Conservation (phyloP, 176 grass and related monocot species). For the Dactylis glomerata region DNA sequence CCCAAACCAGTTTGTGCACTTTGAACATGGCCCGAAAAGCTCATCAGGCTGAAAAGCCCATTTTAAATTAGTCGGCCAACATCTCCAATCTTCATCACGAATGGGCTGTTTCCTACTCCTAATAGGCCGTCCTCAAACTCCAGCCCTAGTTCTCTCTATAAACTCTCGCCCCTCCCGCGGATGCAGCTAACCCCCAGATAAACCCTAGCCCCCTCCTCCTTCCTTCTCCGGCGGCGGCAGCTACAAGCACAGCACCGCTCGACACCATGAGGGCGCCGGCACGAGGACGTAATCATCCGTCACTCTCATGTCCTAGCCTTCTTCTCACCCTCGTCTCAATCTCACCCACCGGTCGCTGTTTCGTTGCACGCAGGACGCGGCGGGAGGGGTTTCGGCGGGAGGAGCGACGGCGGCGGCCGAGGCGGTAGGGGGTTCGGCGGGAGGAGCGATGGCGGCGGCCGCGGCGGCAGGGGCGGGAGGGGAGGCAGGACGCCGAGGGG, state of each 20-base stretch:
- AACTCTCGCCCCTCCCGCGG: background rate
- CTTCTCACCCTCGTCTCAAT: background rate
- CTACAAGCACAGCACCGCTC: background rate
- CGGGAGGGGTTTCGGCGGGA: slow-evolving; percentile 19
- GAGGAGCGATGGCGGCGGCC: slow-evolving; percentile 5
- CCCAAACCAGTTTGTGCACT: too few species aligned
- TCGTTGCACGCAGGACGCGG: slow-evolving; percentile 24
- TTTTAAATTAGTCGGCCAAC: background rate
- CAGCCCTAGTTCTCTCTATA: slow-evolving; percentile 14
- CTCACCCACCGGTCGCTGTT: background rate
- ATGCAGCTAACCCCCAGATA: background rate
- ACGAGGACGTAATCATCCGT: slow-evolving; percentile 25
- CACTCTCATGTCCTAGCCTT: background rate
- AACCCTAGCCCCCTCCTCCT: slow-evolving; percentile 33
- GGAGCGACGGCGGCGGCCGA: slow-evolving; percentile 33
- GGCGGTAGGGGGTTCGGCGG: slow-evolving; percentile 13
- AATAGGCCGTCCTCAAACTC: background rate
- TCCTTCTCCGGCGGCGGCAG: slow-evolving; percentile 12
- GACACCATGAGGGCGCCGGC: slow-evolving; percentile 45
- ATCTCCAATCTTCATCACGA: background rate
- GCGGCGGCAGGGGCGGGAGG: background rate
- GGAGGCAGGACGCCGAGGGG: background rate
- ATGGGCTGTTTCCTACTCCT: background rate
- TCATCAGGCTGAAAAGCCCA: background rate
- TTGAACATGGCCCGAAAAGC: background rate